These are phyloP conservation scores for Exophiala sp. DNA, from an alignment of 2,329 filamentous ascomycete genomes.

Conservation along the genomic window DNA sequence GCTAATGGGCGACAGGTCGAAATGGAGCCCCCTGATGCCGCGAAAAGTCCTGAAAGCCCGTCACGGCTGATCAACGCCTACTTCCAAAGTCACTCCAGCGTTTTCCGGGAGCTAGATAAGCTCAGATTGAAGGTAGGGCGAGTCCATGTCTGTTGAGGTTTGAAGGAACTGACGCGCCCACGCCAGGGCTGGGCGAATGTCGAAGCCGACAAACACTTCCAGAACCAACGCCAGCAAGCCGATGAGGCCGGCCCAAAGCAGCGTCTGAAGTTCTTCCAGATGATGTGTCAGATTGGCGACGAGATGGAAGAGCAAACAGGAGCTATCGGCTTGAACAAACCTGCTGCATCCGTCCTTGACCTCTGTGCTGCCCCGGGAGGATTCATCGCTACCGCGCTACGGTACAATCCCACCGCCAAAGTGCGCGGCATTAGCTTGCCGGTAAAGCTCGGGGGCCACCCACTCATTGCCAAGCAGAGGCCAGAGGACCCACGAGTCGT, in stretches of 20 bases:
- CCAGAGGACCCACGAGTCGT: slow-evolving; percentile 16
- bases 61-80: not conserved
- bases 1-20: no score
- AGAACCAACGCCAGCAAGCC: slow-evolving; percentile 22
- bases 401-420: slow-evolving; percentile 34
- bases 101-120: slow-evolving; percentile 2
- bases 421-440: slow-evolving; percentile 43
- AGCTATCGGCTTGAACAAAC: slow-evolving; percentile 16
- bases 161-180: not conserved
- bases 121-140: slow-evolving; percentile 6
- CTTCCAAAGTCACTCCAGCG: not conserved
- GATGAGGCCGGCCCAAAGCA: slow-evolving; percentile 12
- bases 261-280: slow-evolving; percentile 17
- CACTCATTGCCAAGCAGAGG: slow-evolving; percentile 30
- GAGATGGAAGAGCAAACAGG: slow-evolving; percentile 27
- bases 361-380: slow-evolving; percentile 54
- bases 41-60: not conserved
- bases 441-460: slow-evolving; percentile 38
- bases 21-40: no score
- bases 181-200: slow-evolving; percentile 25
- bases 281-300: slow-evolving; percentile 29
- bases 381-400: slow-evolving; percentile 40
- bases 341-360: slow-evolving; percentile 42
- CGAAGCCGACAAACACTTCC: slow-evolving; percentile 23
- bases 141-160: no score